Conservation (phyloP, 345 rosid genomes). For the Dovyalis caffra region DNA sequence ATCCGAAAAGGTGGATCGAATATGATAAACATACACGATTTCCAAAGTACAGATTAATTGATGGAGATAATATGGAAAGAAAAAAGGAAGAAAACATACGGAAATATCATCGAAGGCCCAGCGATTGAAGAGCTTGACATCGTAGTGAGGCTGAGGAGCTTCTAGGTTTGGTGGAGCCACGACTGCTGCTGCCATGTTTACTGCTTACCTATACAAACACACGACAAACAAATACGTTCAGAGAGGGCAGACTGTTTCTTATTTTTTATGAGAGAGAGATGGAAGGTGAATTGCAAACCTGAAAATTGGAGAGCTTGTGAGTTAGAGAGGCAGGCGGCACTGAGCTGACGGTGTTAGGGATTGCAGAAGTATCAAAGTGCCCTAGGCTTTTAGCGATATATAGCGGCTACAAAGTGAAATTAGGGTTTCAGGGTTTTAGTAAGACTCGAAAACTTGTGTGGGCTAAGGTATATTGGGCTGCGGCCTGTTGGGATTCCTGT, state of each 20-base stretch:
- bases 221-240: neutral
- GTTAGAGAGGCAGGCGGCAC: neutral
- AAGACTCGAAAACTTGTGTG: neutral
- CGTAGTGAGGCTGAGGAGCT: slow-evolving; percentile 14
- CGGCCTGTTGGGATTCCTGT: neutral
- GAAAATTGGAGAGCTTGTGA: neutral
- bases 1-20: neutral
- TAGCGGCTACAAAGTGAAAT: neutral
- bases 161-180: neutral
- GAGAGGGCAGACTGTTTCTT: neutral
- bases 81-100: slow-evolving; percentile 28
- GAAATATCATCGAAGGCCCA: slow-evolving; percentile 79
- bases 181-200: slow-evolving; percentile 10
- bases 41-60: neutral
- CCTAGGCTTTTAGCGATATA: neutral
- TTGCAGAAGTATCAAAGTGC: neutral
- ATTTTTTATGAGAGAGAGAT: neutral
- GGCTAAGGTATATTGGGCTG: neutral
- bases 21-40: neutral
- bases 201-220: slow-evolving; percentile 9
- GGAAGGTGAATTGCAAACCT: neutral
- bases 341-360: neutral
- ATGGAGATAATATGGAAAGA: neutral
- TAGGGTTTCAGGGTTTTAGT: neutral
- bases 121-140: slow-evolving; percentile 81